Conservation (phyloP, 345 rosid genomes). For the Geranium brycei region DNA sequence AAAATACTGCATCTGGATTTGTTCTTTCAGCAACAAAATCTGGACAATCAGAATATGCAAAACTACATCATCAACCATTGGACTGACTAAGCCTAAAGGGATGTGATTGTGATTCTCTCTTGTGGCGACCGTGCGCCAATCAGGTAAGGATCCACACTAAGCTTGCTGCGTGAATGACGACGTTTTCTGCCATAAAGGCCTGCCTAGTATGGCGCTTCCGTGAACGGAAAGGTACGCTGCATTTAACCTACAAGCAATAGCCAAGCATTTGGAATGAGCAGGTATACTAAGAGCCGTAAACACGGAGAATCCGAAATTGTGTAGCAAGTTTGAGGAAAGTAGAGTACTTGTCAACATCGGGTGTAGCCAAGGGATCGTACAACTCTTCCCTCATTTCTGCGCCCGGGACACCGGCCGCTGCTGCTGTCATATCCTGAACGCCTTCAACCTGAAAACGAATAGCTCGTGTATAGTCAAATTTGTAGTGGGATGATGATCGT, state of each 20-base stretch:
- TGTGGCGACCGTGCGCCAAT: no score
- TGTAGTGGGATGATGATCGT: no score
- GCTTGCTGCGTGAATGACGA: conserved; percentile 38
- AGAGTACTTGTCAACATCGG: conserved; percentile 70
- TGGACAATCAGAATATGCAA: no score
- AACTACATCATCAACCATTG: no score
- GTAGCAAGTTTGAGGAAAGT: not conserved
- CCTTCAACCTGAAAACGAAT: conserved; percentile 56
- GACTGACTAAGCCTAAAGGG: not conserved
- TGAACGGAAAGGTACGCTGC: conserved; percentile 64
- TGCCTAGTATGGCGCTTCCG: conserved; percentile 59
- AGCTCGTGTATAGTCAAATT: no score
- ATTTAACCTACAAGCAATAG: conserved; percentile 49
- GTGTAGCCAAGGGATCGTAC: conserved; percentile 73
- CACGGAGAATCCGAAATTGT: no score
- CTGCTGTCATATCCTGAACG: conserved; percentile 39
- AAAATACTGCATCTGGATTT: no score
- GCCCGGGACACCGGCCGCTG: conserved; percentile 32
- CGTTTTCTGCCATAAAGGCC: conserved; percentile 57
- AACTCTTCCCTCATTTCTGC: conserved; percentile 60
- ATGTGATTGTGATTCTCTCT: no score
- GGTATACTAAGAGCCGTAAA: not conserved
- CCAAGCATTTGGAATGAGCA: conserved; percentile 3
- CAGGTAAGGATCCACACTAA: conserved; percentile 4
- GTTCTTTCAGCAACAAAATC: no score